These are phyloP conservation scores for Macrolepiota dolichaula DNA, from an alignment of 768 basidiomycete genomes.

Conservation along the genomic window DNA sequence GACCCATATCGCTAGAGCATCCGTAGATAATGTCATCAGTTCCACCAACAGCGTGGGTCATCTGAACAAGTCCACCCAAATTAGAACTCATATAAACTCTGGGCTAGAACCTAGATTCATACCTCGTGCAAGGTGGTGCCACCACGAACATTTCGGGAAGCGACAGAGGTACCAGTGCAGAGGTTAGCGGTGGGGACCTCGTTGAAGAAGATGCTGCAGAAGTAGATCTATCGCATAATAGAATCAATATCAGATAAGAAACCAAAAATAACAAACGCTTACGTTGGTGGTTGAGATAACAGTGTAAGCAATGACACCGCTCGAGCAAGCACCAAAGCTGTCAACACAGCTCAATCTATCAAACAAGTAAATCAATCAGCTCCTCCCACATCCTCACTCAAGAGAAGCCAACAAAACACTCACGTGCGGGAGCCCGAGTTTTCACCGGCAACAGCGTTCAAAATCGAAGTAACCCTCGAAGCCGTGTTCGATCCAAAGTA, in stretches of 20 bases:
- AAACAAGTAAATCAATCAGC: not conserved
- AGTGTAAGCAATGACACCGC: slow-evolving; percentile 44
- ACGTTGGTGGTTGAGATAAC: slow-evolving; percentile 39
- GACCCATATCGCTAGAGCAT: slow-evolving; percentile 36
- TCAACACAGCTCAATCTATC: slow-evolving; percentile 40
- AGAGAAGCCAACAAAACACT: slow-evolving; percentile 9
- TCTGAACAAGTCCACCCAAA: slow-evolving; percentile 17
- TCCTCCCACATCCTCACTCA: not conserved
- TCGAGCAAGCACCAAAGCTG: slow-evolving; percentile 29
- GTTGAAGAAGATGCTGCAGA: slow-evolving; percentile 44
- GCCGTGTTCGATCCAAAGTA: slow-evolving; percentile 38
- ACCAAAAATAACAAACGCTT: slow-evolving; percentile 12
- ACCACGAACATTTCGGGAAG: slow-evolving; percentile 41
- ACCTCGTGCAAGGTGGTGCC: slow-evolving; percentile 48
- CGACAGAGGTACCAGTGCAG: slow-evolving; percentile 42
- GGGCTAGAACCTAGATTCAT: not conserved
- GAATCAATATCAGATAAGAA: not conserved
- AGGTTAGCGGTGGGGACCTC: slow-evolving; percentile 34
- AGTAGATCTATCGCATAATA: slow-evolving; percentile 33
- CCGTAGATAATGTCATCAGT: slow-evolving; percentile 41
- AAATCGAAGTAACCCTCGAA: slow-evolving; percentile 28
- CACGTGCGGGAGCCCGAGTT: slow-evolving; percentile 35
- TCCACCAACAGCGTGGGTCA: slow-evolving; percentile 38
- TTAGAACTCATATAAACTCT: not conserved
- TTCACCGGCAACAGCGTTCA: slow-evolving; percentile 38